Evolutionary conservation across 2,329 filamentous ascomycete species (phyloP).

Genomic region (Lachnellula hyalina): DNA sequence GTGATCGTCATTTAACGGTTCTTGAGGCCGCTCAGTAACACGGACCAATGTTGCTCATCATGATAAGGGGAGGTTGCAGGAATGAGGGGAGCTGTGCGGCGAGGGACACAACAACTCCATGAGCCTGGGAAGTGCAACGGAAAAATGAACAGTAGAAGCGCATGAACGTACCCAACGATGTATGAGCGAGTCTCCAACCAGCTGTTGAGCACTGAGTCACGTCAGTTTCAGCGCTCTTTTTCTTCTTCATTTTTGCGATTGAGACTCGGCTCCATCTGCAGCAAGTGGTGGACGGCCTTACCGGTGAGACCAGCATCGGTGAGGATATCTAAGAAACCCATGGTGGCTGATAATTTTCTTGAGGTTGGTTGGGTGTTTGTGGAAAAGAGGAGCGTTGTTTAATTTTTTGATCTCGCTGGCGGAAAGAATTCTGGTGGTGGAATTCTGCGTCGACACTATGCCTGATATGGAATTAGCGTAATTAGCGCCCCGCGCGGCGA

Average conservation of each 20-base stretch:
- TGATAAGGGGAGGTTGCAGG: constrained; percentile 32
- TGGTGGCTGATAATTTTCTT: constrained; percentile 31
- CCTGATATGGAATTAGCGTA: background rate
- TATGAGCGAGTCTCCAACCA: constrained; percentile 74
- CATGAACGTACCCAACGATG: constrained; percentile 66
- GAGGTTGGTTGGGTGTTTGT: constrained; percentile 5
- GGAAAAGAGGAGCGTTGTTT: constrained; percentile 8
- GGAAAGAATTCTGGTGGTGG: constrained; percentile 2
- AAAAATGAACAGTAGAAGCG: constrained; percentile 13
- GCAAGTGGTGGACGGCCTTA: constrained; percentile 33
- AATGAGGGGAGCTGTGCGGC: constrained; percentile 17
- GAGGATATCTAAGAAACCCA: constrained; percentile 67
- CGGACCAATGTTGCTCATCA: constrained; percentile 93
- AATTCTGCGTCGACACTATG: background rate
- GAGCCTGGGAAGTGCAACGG: constrained; percentile 19
- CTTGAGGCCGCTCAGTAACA: constrained; percentile 95
- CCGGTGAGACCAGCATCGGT: constrained; percentile 58
- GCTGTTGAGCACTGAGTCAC: constrained; percentile 59
- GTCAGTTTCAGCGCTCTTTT: constrained; percentile 23
- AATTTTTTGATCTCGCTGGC: constrained; percentile 6
- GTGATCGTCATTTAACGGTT: constrained; percentile 77
- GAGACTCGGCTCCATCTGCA: constrained; percentile 2
- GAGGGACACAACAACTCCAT: constrained; percentile 13
- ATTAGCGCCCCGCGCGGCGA: background rate
- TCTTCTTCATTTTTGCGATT: constrained; percentile 10